Evolutionary conservation across 164 flowering plant species (phyloP), one percentile per base, ranked within the genome.

Genomic region (Macadamia tetraphylla): DNA sequence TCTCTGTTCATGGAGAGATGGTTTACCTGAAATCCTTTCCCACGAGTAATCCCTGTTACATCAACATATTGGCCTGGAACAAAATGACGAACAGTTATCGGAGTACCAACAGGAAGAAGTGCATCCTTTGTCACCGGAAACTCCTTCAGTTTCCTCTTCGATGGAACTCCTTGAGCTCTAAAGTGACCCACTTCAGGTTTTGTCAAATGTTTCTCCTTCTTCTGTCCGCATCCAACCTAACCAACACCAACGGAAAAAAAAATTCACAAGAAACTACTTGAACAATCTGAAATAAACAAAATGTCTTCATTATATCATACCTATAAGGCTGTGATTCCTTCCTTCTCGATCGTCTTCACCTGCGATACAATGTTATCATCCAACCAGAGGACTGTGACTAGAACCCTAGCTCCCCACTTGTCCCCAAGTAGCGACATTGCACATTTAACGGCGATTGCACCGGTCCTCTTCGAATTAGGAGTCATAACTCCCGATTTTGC

Each of bases 111-210:
- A n/a, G 99, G 98, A 61, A 94, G 91, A 70, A 94, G 92, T 0
- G 87, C 99, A 81, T 94, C 99, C 74, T 92, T 90, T 11, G 98
- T 85, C 31, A 94, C 96, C 1, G 94, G 98, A 60, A 94, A 94
- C 81, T 94, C 99, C 78, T 80, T 84, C 75, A 94, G 74, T 74
- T 94, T 92, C 77, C 99, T 85, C 83, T 88, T 94, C 87, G 92
- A 49, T 11, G 95, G 95, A 60, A 94, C 97, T 43, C 89, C 96
- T 77, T 90, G 99, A 67, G 97, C 90, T 81, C 99, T 86, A 79
- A 90, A 94, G 82, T 94, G 99, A 56, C 99, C 99, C 65, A 94
- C 85, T 77, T 92, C 97, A 18, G 99, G 90, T 64, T 89, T 90
- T 3, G 86, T 90, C 86, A 94, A 84, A 77, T 94, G 97, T 56